Conservation (phyloP, 2,329 filamentous ascomycete genomes). For the Calonectria pauciramosa region DNA sequence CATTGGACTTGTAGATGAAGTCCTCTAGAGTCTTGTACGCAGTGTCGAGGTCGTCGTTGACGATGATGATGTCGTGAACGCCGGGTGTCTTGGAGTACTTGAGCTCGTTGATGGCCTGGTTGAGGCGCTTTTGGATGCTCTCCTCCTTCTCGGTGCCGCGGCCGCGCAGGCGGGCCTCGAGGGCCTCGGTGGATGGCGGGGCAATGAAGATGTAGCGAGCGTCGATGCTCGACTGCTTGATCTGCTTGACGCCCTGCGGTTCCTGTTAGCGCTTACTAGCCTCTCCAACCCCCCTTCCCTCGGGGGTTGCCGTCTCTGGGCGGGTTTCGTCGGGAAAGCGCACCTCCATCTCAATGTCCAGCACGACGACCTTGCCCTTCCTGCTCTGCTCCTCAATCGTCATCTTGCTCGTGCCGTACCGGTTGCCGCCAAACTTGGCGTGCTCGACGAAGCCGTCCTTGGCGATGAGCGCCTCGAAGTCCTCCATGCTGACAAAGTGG, state of each 20-base stretch:
- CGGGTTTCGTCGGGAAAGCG: constrained; percentile 30
- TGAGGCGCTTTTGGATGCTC: constrained; percentile 76
- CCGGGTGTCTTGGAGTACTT: constrained; percentile 78
- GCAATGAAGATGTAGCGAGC: constrained; percentile 89
- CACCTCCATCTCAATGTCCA: constrained; percentile 98
- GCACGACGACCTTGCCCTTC: constrained; percentile 80
- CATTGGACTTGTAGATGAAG: constrained; percentile 55
- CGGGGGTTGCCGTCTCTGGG: not conserved
- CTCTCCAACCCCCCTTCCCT: not conserved
- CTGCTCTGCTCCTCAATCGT: constrained; percentile 82
- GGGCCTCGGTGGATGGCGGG: constrained; percentile 80
- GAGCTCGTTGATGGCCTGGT: constrained; percentile 81
- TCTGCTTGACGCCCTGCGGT: constrained; percentile 96
- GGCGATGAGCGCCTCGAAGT: constrained; percentile 76
- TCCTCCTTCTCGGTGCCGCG: constrained; percentile 84
- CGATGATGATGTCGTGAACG: constrained; percentile 52
- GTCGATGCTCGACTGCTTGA: constrained; percentile 80
- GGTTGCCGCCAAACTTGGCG: constrained; percentile 87
- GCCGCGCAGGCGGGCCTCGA: constrained; percentile 82
- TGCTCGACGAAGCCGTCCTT: constrained; percentile 85
- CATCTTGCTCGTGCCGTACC: constrained; percentile 86
- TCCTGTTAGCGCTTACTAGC: constrained; percentile 66
- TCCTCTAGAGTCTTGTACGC: constrained; percentile 67
- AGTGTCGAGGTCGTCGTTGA: constrained; percentile 60
- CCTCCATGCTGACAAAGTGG: constrained; percentile 77